Conservation (phyloP, 805 yeast genomes). For the Lachancea dasiensis region DNA sequence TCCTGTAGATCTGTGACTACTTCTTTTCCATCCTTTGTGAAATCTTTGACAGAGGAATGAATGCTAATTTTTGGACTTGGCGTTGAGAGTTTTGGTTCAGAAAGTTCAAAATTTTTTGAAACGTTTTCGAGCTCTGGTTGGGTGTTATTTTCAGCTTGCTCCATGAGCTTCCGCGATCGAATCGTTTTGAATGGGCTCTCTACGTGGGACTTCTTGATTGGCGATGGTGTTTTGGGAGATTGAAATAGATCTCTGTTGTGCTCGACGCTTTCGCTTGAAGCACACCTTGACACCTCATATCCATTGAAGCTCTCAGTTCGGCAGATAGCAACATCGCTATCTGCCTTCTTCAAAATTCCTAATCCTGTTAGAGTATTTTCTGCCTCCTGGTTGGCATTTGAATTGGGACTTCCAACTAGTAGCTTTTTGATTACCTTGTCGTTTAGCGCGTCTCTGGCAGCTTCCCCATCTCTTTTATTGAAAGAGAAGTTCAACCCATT, state of each 20-base stretch:
- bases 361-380: constrained; percentile 1
- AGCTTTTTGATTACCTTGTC: constrained; percentile 4
- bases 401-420: background rate
- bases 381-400: background rate
- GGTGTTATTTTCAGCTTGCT: background rate
- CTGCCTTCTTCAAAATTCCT: constrained; percentile 7
- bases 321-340: constrained; percentile 8
- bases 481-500: constrained; percentile 9
- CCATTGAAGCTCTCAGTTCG: constrained; percentile 3
- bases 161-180: constrained; percentile 10
- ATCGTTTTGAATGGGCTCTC: constrained; percentile 28
- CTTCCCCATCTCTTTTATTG: constrained; percentile 3
- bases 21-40: background rate
- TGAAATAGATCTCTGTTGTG: constrained; percentile 3
- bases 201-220: constrained; percentile 17
- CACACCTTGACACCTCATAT: constrained; percentile 5
- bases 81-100: background rate
- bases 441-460: constrained; percentile 1
- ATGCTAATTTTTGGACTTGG: background rate
- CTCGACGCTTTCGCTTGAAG: constrained; percentile 5
- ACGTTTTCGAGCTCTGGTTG: background rate
- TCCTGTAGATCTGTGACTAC: constrained; percentile 12
- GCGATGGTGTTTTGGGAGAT: constrained; percentile 11
- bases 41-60: background rate
- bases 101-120: background rate